These are phyloP conservation scores for Cytospora paraplurivora DNA, from an alignment of 2,329 filamentous ascomycete species.

Conservation along the genomic window DNA sequence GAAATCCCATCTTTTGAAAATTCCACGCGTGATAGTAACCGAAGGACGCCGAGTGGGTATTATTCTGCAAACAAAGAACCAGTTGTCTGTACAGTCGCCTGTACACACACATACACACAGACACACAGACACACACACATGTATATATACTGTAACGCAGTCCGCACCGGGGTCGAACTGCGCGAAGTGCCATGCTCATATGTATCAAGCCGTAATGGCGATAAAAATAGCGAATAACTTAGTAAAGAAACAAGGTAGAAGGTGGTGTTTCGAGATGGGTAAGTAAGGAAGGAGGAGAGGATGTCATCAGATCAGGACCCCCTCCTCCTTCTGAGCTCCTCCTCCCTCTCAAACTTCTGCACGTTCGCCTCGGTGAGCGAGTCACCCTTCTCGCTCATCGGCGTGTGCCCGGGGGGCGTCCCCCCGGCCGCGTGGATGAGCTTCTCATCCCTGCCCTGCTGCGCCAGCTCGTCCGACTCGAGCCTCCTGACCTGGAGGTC, in stretches of 20 bases:
- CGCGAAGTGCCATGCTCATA: slow-evolving; percentile 16
- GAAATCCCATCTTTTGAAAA: too few relatives aligned
- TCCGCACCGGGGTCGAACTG: too few relatives aligned
- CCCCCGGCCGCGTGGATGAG: slow-evolving; percentile 33
- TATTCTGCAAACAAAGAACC: too few relatives aligned
- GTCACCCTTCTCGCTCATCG: slow-evolving; percentile 27
- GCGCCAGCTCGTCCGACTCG: slow-evolving; percentile 33
- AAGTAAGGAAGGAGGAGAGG: background rate
- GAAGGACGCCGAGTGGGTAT: too few relatives aligned
- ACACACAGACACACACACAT: too few relatives aligned
- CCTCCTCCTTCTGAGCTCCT: slow-evolving; percentile 18
- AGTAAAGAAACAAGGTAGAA: background rate
- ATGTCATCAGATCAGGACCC: background rate
- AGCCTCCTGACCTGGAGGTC: slow-evolving; percentile 16
- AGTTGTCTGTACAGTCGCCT: too few relatives aligned
- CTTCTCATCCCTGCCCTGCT: slow-evolving; percentile 35
- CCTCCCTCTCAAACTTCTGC: slow-evolving; percentile 31
- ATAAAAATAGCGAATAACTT: background rate
- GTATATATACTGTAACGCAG: background rate
- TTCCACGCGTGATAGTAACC: too few relatives aligned
- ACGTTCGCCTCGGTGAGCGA: slow-evolving; percentile 36
- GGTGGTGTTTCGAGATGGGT: background rate
- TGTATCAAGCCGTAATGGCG: background rate
- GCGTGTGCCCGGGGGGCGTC: slow-evolving; percentile 21
- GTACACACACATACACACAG: too few relatives aligned